Evolutionary conservation across 129 eudicot genomes (phyloP).

Genomic region (Flaveria brownii): DNA sequence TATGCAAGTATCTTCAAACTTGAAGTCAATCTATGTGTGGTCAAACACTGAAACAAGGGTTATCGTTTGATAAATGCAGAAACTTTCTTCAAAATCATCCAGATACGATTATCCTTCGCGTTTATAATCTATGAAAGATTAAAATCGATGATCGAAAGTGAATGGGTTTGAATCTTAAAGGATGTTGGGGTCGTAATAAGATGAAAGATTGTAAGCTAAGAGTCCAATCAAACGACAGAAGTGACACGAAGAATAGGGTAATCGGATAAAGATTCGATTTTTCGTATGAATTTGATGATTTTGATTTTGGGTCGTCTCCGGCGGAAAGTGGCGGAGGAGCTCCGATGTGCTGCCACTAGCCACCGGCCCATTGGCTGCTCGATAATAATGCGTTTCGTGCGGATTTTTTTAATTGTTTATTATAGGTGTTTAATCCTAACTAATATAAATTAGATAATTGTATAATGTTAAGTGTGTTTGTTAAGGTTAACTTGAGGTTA

Average conservation of each 20-base stretch:
- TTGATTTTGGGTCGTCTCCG: conserved; percentile 8
- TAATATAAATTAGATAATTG: no score
- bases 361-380: conserved; percentile 21
- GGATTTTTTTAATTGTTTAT: no score
- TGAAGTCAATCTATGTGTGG: conserved; percentile 8
- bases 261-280: conserved; percentile 19
- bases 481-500: no score
- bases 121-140: no score
- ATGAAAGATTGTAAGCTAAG: neutral
- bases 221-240: neutral
- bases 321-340: conserved; percentile 13
- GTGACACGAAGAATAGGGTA: neutral
- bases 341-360: conserved; percentile 26
- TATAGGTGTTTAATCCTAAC: no score
- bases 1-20: conserved; percentile 2
- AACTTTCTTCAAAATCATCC: no score
- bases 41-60: no score
- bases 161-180: neutral
- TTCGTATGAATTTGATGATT: conserved; percentile 16
- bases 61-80: no score
- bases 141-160: neutral
- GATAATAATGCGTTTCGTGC: neutral
- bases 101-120: no score
- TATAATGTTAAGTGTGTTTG: no score
- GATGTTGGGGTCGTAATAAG: neutral